Conservation (phyloP, 371 early-diverging fungal genomes). For the Lichtheimia corymbifera region DNA sequence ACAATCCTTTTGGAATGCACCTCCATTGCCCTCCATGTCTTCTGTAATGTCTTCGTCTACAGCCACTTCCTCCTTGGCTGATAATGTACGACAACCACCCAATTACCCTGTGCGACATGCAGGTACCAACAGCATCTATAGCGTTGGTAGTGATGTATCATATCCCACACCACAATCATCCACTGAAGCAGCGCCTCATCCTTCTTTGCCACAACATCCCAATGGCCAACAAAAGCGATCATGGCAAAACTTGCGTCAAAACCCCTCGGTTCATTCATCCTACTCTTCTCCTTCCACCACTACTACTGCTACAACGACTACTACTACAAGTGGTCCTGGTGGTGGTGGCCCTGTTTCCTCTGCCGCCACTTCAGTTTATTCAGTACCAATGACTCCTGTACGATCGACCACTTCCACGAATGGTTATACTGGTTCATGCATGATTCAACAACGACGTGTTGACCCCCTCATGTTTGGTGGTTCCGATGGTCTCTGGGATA, state of each 20-base stretch:
- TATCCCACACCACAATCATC: conserved; percentile 4
- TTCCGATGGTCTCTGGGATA: conserved; percentile 50
- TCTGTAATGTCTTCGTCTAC: conserved; percentile 12
- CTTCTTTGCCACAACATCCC: neutral
- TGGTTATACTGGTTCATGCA: conserved; percentile 18
- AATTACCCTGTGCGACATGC: conserved; percentile 10
- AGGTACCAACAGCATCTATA: conserved; percentile 20
- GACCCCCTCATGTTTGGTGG: conserved; percentile 49
- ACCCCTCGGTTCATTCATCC: conserved; percentile 8
- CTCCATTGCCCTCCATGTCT: conserved; percentile 9
- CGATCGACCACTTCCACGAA: conserved; percentile 19
- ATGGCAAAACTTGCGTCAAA: conserved; percentile 22
- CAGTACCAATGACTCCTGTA: conserved; percentile 25
- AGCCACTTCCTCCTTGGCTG: conserved; percentile 7
- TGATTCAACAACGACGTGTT: conserved; percentile 41
- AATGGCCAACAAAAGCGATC: conserved; percentile 16
- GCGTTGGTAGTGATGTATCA: conserved; percentile 19
- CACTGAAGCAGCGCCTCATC: neutral
- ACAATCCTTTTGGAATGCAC: conserved; percentile 10
- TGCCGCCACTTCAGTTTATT: conserved; percentile 10
- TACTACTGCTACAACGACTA: neutral
- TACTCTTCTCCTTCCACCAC: conserved; percentile 17
- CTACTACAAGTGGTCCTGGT: conserved; percentile 2
- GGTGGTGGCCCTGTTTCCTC: conserved; percentile 5
- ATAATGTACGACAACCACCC: conserved; percentile 9